Base-by-base conservation (phyloP, 352 stramenopile species). In the Phytophthora ohioensis region DNA sequence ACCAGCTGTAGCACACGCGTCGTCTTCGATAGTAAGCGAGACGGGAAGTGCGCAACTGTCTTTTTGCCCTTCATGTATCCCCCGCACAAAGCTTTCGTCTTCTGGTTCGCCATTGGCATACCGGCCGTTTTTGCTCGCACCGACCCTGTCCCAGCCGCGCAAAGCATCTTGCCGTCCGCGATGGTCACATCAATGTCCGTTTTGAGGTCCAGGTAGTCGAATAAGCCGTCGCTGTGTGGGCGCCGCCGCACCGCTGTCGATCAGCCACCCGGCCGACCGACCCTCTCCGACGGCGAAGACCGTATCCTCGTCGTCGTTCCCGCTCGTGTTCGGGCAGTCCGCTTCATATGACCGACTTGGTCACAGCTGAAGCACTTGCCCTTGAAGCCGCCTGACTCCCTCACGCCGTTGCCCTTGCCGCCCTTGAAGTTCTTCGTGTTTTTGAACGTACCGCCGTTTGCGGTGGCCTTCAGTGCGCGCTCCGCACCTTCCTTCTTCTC, bases 161-260 rank as follows among this genome's bases (percentile, higher is more conserved):
- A n/a, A 7, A 65, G 2, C 31, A 49, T 71, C 39, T 64, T 67
- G 15, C 43, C 55, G 11, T 76, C 43, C 12, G 57, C 64, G 35
- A 69, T 73, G 1, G 51, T 65, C 47, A 76, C 55, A 5, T 63
- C 47, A 57, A 30, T 21, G 21, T 21, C 21, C 21, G 21, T 21
- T 21, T 21, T 21, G 21, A 21, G 21, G 21, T 21, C 21, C 21
- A 0, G 21, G 21, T 21, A 21, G 21, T 68, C 47, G n/a, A 56
- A 43, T 9, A 76, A 38, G 54, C 68, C 69, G 4, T 58, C 30
- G 3, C 41, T 5, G 47, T 64, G 34, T 6, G 58, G 54, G 62
- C 5, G 21, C 21, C 21, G 21, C 1, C 21, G 21, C 21, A 21
- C 21, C 21, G 21, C 21, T 21, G 21, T 21, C 21, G 21, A 21